These are phyloP conservation scores for Aureobasidium sp. DNA, from an alignment of 2,329 filamentous ascomycete genomes.

Conservation along the genomic window DNA sequence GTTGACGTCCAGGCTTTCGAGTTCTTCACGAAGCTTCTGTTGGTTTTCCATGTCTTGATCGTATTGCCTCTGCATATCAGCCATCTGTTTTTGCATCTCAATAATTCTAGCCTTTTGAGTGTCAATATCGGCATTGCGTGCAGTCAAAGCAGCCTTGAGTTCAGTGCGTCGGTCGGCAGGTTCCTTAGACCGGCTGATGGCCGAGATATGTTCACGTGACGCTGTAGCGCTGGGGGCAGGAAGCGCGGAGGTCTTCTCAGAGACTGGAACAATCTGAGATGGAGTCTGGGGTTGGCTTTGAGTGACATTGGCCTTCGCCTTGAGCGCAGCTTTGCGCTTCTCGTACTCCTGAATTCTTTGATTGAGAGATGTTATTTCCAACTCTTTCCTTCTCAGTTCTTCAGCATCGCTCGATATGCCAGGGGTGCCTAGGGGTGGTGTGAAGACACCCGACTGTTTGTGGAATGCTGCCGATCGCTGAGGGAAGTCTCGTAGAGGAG, in stretches of 20 bases:
- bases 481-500: constrained; percentile 21
- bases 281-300: constrained; percentile 5
- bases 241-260: background rate
- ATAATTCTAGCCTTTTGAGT: constrained; percentile 17
- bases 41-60: constrained; percentile 32
- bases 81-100: constrained; percentile 21
- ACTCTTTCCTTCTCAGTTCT: constrained; percentile 38
- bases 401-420: constrained; percentile 30
- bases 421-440: constrained; percentile 28
- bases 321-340: constrained; percentile 26
- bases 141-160: constrained; percentile 8
- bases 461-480: constrained; percentile 23
- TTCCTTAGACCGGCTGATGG: background rate
- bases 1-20: constrained; percentile 40
- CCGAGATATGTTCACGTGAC: background rate
- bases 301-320: constrained; percentile 25
- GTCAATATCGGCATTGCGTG: constrained; percentile 17
- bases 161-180: background rate
- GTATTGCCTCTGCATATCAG: constrained; percentile 37
- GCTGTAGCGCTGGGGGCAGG: background rate
- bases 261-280: background rate
- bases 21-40: constrained; percentile 26
- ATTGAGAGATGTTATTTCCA: constrained; percentile 40
- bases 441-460: constrained; percentile 13
- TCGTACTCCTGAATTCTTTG: constrained; percentile 43